Conservation (phyloP, 2,329 filamentous ascomycete genomes). For the Pseudopithomyces chartarum region DNA sequence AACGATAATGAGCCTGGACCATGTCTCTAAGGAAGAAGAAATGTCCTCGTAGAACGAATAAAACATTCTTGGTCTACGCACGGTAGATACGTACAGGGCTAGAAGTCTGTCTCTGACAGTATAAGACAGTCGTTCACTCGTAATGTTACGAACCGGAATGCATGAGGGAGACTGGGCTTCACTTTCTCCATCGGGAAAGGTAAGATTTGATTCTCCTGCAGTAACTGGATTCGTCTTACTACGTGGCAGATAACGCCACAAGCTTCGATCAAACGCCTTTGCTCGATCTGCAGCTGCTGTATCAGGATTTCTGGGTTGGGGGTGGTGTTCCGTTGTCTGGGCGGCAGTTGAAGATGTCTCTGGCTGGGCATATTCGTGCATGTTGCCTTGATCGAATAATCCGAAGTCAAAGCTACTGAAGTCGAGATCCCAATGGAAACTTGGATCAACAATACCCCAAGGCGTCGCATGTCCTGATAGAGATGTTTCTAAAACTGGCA, state of each 20-base stretch:
- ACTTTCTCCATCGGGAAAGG: constrained; percentile 41
- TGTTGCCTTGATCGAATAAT: constrained; percentile 53
- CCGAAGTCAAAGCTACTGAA: constrained; percentile 52
- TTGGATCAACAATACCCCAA: constrained; percentile 51
- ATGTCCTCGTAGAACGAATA: too few relatives aligned
- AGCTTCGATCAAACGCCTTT: constrained; percentile 48
- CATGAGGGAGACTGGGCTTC: constrained; percentile 39
- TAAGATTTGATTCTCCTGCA: constrained; percentile 45
- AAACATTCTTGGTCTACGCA: too few relatives aligned
- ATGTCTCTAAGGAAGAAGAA: too few relatives aligned
- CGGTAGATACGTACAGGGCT: constrained; percentile 49
- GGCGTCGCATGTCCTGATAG: constrained; percentile 49
- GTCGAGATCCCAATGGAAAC: constrained; percentile 52
- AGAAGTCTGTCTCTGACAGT: constrained; percentile 63
- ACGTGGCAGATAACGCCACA: constrained; percentile 52
- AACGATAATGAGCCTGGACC: too few relatives aligned
- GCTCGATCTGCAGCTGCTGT: constrained; percentile 25
- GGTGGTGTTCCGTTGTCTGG: constrained; percentile 19
- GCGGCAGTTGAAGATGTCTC: constrained; percentile 30
- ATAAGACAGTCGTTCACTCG: constrained; percentile 48
- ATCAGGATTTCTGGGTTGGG: constrained; percentile 12
- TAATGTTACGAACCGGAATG: constrained; percentile 43
- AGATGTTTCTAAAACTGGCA: constrained; percentile 34
- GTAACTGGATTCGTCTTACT: constrained; percentile 28
- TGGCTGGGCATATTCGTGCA: constrained; percentile 26